Base-by-base conservation (phyloP, 306 rosid genomes). In the Citrullus mucosospermus region DNA sequence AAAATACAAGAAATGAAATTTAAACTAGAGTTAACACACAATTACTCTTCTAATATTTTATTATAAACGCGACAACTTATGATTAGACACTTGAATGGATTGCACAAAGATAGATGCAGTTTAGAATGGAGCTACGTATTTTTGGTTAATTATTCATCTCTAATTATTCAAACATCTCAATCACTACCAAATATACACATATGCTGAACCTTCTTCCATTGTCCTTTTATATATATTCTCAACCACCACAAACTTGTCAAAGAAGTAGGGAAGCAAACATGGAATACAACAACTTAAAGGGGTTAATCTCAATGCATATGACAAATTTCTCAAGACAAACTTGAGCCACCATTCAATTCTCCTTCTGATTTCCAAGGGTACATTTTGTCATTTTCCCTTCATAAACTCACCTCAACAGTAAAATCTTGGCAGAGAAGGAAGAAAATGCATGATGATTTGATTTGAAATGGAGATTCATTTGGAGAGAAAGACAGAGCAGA, bases 111-210 rank as follows among this genome's bases (percentile, higher is more conserved):
- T 25, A 46, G 7, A 46, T 11, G 14, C 14, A 2, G 14, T 11
- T 10, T 11, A 9, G 0, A 9, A 46, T 46, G 3, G 51, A 46
- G 8, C 5, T 0, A 11, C 10, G 53, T 48, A 3, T 25, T 2
- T 48, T 48, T 12, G 0, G 54, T 13, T 48, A 48, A 30, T 82
- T 72, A 67, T 6, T 55, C 15, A 8, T 57, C 39, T 61, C 51
- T 72, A 38, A 53, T 81, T 51, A 74, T 74, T 87, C 82, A 17
- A 34, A 46, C 72, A 78, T 83, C 78, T 30, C 84, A 70, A 78
- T 84, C 87, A 66, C 81, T 69, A 88, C 88, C 91, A 83, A 84
- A 81, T 60, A 70, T 67, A 57, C 44, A 57, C 44, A 22, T 73
- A 75, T 44, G 56, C 56, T 77, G 51, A 76, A 44, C 16, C 78